Conservation (phyloP, 2,329 filamentous ascomycete genomes). For the Reticulascus tulasneorum region DNA sequence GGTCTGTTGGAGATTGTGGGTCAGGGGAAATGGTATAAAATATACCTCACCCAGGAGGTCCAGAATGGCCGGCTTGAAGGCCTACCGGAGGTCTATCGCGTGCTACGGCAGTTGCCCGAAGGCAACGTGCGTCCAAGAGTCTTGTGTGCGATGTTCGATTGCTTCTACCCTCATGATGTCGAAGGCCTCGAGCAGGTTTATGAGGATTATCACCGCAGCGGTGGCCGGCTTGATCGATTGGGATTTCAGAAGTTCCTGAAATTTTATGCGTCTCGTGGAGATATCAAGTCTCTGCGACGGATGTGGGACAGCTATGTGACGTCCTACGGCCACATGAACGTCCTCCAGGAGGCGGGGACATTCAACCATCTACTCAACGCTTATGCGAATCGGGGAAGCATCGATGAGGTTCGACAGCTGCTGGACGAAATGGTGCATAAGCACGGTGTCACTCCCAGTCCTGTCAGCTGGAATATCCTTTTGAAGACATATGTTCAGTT, state of each 20-base stretch:
- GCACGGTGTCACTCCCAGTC: conserved; percentile 53
- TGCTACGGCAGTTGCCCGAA: conserved; percentile 39
- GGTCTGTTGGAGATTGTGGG: conserved; percentile 36
- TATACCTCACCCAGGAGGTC: conserved; percentile 33
- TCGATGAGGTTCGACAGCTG: conserved; percentile 52
- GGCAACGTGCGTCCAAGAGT: conserved; percentile 32
- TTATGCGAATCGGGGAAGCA: conserved; percentile 65
- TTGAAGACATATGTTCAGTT: conserved; percentile 66
- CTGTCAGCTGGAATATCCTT: conserved; percentile 70
- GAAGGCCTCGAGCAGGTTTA: conserved; percentile 42
- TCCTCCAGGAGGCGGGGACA: conserved; percentile 28
- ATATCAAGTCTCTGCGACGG: conserved; percentile 39
- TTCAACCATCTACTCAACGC: conserved; percentile 64
- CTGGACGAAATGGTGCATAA: conserved; percentile 58
- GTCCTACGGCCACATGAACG: conserved; percentile 25
- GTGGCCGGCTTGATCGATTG: conserved; percentile 35
- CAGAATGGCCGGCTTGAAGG: conserved; percentile 23
- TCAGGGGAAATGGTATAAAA: conserved; percentile 37
- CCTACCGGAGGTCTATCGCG: conserved; percentile 38
- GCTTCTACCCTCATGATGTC: conserved; percentile 32
- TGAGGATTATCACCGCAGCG: conserved; percentile 43
- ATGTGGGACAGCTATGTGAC: conserved; percentile 41
- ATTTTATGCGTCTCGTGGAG: conserved; percentile 44
- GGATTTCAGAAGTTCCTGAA: conserved; percentile 46
- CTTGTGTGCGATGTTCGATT: conserved; percentile 41